Percentiles rank a stretch among this genome's conserved stretches.
Conservation (phyloP, 1,284 basidiomycete genomes). For the Cryptococcus sp. region DNA sequence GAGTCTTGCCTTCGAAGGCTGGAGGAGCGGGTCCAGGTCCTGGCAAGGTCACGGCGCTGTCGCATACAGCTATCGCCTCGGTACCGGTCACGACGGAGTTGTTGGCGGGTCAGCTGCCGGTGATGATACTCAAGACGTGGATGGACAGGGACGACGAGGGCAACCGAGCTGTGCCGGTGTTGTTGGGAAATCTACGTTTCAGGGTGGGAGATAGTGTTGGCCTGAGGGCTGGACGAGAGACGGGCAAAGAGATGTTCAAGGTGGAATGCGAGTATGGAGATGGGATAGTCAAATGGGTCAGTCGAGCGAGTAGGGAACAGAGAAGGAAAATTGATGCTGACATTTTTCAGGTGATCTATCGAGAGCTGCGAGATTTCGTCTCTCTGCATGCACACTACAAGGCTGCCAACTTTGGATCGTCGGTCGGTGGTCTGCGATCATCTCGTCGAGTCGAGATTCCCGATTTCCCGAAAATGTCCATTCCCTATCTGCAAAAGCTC, state of each 20-base stretch:
- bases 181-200: constrained; percentile 55
- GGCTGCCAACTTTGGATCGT: constrained; percentile 63
- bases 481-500: constrained; percentile 73
- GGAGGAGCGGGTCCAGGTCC: constrained; percentile 13
- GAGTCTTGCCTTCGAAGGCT: constrained; percentile 24
- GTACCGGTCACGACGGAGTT: constrained; percentile 82
- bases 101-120: constrained; percentile 71
- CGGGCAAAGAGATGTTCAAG: constrained; percentile 46
- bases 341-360: constrained; percentile 70
- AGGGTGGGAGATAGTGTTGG: constrained; percentile 44
- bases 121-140: constrained; percentile 79
- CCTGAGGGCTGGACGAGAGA: constrained; percentile 24
- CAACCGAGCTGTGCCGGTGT: constrained; percentile 72
- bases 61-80: constrained; percentile 32
- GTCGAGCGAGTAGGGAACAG: constrained; percentile 7
- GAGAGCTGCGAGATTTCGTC: constrained; percentile 87
- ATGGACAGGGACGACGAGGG: constrained; percentile 87
- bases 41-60: constrained; percentile 26
- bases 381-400: constrained; percentile 87
- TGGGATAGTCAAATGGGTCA: constrained; percentile 80
- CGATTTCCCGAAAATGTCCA: constrained; percentile 79
- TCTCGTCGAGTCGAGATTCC: constrained; percentile 68
- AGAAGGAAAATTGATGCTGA: neutral
- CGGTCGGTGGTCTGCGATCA: constrained; percentile 50
- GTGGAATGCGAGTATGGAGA: constrained; percentile 86